phyloP scores from a whole-genome alignment of 2,329 filamentous ascomycete species.

The Talaromyces sp. region DNA sequence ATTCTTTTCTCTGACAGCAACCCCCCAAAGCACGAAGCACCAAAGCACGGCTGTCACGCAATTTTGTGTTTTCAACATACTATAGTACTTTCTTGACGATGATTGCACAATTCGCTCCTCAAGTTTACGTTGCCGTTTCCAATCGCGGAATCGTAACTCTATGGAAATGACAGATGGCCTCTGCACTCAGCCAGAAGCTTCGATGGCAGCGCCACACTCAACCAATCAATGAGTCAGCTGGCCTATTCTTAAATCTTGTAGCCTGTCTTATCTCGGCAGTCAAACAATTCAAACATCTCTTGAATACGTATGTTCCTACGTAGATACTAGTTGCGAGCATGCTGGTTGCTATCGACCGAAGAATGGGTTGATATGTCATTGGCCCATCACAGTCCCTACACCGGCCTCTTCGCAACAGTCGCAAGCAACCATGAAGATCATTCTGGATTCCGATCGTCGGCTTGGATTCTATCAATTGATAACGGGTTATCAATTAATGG shows the following conservation, averaged over 20 bases:
- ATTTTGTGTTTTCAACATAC: conserved; percentile 1
- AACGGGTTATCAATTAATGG: background rate
- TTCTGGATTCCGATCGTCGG: background rate
- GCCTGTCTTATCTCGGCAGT: background rate
- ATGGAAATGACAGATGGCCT: background rate
- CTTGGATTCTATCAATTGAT: background rate
- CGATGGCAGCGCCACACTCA: conserved; percentile 12
- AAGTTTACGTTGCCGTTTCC: background rate
- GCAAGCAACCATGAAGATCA: background rate
- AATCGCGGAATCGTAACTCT: background rate
- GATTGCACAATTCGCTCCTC: background rate
- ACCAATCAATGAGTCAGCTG: conserved; percentile 1
- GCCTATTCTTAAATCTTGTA: background rate
- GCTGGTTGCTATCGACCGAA: background rate
- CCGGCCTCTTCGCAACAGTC: conserved; percentile 1
- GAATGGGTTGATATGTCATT: background rate
- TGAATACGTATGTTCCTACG: background rate
- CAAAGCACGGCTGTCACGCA: conserved; percentile 1
- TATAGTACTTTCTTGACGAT: background rate
- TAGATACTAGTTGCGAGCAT: background rate
- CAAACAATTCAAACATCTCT: conserved; percentile 4
- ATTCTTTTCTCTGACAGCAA: background rate
- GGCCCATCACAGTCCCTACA: background rate
- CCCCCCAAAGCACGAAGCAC: background rate
- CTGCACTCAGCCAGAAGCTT: conserved; percentile 15